A percentile compares a stretch with the other conserved stretches of the same genome.
Conservation (phyloP, 345 rosid species). For the Hibiscus tridactylites region DNA sequence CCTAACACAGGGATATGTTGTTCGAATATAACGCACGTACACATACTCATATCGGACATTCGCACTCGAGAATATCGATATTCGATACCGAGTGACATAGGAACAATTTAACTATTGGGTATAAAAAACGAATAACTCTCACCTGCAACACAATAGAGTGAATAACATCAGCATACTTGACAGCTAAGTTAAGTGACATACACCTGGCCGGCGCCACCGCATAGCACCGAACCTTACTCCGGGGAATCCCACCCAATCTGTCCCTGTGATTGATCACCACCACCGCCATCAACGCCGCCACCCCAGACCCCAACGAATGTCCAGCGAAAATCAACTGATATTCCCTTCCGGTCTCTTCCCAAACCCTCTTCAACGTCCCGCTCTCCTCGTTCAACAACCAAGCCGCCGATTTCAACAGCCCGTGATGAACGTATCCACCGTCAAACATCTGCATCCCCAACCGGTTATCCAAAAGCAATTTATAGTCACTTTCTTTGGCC, state of each 20-base stretch:
- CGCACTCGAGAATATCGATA: too few species aligned
- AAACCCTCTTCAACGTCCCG: constrained; percentile 49
- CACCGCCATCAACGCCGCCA: constrained; percentile 57
- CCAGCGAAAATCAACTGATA: constrained; percentile 64
- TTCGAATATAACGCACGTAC: too few species aligned
- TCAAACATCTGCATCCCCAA: constrained; percentile 67
- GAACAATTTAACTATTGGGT: neutral
- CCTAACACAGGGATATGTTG: too few species aligned
- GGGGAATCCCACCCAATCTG: constrained; percentile 58
- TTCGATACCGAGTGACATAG: too few species aligned
- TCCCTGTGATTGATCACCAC: constrained; percentile 43
- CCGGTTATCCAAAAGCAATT: constrained; percentile 53
- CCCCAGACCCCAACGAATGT: constrained; percentile 89
- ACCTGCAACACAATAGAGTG: constrained; percentile 86
- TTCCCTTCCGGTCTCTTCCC: constrained; percentile 62
- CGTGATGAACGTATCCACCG: constrained; percentile 84
- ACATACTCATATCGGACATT: too few species aligned
- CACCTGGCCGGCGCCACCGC: constrained; percentile 92
- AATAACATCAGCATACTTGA: constrained; percentile 90
- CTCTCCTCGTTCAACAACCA: constrained; percentile 72
- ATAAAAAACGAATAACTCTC: neutral
- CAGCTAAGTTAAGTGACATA: constrained; percentile 93
- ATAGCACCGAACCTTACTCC: constrained; percentile 57
- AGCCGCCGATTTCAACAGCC: constrained; percentile 64
- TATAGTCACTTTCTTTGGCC: constrained; percentile 70